Evolutionary conservation across 2,329 filamentous ascomycete genomes (phyloP).

Genomic region (Scortechinia acanthostroma): DNA sequence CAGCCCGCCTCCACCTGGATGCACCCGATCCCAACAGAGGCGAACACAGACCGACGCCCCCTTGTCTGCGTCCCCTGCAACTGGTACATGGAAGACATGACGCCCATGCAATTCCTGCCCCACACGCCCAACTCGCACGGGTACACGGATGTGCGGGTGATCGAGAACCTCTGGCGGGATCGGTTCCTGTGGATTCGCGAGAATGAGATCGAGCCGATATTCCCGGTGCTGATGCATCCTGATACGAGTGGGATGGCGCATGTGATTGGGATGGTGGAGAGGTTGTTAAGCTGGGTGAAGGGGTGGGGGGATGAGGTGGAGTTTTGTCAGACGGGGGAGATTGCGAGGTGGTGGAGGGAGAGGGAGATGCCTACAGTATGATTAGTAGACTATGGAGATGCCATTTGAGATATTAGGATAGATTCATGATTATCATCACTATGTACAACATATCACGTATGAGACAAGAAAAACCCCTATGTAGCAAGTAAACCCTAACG

Average conservation of each 20-base stretch:
- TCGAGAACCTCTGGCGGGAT: constrained; percentile 34
- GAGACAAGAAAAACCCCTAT: not conserved
- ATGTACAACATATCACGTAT: not conserved
- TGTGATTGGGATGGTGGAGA: constrained; percentile 1
- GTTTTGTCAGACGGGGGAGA: not conserved
- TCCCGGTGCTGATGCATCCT: constrained; percentile 2
- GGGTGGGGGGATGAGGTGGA: not conserved
- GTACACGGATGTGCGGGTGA: constrained; percentile 33
- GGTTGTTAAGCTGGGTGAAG: not conserved
- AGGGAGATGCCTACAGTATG: not conserved
- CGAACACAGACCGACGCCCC: not conserved
- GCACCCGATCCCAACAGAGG: constrained; percentile 26
- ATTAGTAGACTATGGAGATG: not conserved
- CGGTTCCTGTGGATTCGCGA: constrained; percentile 2
- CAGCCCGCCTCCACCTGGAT: constrained; percentile 31
- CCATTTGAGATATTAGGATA: not conserved
- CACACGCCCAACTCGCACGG: constrained; percentile 33
- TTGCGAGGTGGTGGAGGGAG: not conserved
- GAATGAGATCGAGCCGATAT: not conserved
- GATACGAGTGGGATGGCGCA: constrained; percentile 2
- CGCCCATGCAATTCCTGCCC: constrained; percentile 34
- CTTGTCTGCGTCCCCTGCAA: constrained; percentile 36
- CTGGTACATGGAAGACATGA: constrained; percentile 43
- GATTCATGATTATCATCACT: not conserved
- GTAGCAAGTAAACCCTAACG: too few relatives aligned